Conservation (phyloP, 2,329 filamentous ascomycete genomes). For the Aureobasidium musti region DNA sequence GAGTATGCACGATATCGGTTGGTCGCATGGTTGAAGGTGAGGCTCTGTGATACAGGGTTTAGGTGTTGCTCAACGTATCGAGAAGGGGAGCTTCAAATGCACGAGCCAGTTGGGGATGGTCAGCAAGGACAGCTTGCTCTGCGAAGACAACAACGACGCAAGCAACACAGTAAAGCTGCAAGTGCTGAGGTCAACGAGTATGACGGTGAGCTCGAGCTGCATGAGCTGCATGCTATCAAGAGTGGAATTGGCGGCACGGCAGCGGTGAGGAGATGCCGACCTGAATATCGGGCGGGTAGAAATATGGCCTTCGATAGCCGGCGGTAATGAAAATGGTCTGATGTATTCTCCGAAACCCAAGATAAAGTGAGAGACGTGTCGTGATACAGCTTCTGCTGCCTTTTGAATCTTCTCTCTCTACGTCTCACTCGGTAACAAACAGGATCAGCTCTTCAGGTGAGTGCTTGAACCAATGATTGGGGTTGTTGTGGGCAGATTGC, state of each 20-base stretch:
- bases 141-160: not conserved
- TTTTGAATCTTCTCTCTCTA: not conserved
- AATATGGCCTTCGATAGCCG: not conserved
- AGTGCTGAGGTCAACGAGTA: not conserved
- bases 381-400: not conserved
- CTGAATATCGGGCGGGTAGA: constrained; percentile 3
- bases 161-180: not conserved
- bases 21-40: constrained; percentile 1
- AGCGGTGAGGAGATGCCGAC: not conserved
- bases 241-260: not conserved
- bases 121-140: constrained; percentile 1
- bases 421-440: not conserved
- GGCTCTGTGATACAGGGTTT: not conserved
- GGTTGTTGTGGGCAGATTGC: not conserved
- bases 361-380: not conserved
- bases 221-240: not conserved
- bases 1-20: not conserved
- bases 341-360: constrained; percentile 17
- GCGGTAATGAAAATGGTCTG: constrained; percentile 13
- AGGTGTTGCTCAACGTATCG: constrained; percentile 8
- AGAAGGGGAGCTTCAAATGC: not conserved
- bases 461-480: not conserved
- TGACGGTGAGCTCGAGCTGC: not conserved
- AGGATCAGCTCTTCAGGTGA: not conserved
- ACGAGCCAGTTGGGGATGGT: constrained; percentile 22